Evolutionary conservation across 169 alveolate species (phyloP).

Genomic region (Cyclospora cayetanensis): DNA sequence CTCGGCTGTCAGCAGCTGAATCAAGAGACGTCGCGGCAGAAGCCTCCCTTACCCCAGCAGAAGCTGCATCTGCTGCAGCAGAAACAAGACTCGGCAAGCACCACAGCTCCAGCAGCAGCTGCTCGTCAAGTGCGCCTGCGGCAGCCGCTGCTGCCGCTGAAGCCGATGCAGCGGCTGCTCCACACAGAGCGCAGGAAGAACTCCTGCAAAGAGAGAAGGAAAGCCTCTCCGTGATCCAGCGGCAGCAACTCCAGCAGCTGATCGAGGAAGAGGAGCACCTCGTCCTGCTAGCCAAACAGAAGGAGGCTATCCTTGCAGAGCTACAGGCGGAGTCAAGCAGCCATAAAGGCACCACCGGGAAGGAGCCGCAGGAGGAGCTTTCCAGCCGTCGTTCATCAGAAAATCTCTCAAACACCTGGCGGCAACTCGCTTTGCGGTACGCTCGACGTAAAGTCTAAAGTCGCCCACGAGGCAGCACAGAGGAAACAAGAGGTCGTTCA

Average conservation of each 20-base stretch:
- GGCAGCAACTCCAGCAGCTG: conserved; percentile 56
- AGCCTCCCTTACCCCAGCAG: not conserved
- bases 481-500: too few relatives aligned
- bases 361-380: not conserved
- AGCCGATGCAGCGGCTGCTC: not conserved
- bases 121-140: not conserved
- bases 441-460: not conserved
- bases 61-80: not conserved
- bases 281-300: not conserved
- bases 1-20: conserved; percentile 18
- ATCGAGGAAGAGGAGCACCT: conserved; percentile 41
- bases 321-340: not conserved
- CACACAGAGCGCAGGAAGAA: not conserved
- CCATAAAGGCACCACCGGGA: conserved; percentile 12
- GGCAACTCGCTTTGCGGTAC: too few relatives aligned
- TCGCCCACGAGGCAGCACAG: too few relatives aligned
- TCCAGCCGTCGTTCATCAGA: not conserved
- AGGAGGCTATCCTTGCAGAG: conserved; percentile 25
- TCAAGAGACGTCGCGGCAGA: not conserved
- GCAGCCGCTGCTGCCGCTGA: not conserved
- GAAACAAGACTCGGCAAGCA: not conserved
- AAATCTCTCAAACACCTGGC: too few relatives aligned
- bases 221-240: conserved; percentile 19
- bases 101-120: conserved; percentile 9
- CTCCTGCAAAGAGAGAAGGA: not conserved